phyloP scores from a whole-genome alignment of 768 basidiomycete genomes.

The Lactifluus volemus region DNA sequence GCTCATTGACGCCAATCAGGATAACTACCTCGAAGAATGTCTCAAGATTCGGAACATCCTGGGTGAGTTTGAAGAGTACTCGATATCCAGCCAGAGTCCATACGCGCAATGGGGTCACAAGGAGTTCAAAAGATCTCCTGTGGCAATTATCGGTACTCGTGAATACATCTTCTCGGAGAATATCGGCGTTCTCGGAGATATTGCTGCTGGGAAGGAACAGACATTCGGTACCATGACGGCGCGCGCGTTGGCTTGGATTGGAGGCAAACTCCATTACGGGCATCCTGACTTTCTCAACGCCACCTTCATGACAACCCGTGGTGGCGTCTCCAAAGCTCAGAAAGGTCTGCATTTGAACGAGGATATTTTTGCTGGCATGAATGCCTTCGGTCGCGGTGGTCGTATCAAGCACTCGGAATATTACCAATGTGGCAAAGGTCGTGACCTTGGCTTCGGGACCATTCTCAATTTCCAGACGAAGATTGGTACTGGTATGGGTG shows the following conservation, averaged over 20 bases:
- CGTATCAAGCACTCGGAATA: conserved; percentile 99
- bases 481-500: conserved; percentile 99
- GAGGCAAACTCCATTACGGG: conserved; percentile 97
- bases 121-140: conserved; percentile 82
- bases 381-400: conserved; percentile 94
- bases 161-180: conserved; percentile 99
- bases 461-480: conserved; percentile 99
- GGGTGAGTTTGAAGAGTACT: conserved; percentile 95
- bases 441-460: conserved; percentile 98
- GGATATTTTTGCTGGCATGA: conserved; percentile 99
- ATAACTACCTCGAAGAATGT: conserved; percentile 99
- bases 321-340: conserved; percentile 98
- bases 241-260: conserved; percentile 91
- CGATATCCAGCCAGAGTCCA: conserved; percentile 84
- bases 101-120: conserved; percentile 96
- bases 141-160: conserved; percentile 96
- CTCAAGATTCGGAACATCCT: conserved; percentile 97
- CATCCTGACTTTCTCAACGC: conserved; percentile 99
- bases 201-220: conserved; percentile 99
- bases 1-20: conserved; percentile 99
- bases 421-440: conserved; percentile 98
- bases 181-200: conserved; percentile 97
- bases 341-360: conserved; percentile 98
- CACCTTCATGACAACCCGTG: conserved; percentile 96
- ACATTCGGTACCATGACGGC: conserved; percentile 99